A percentile compares a stretch with the other conserved stretches of the same genome.
Evolutionary conservation across 768 basidiomycete species (phyloP).

Genomic region (Mycena vitilis): DNA sequence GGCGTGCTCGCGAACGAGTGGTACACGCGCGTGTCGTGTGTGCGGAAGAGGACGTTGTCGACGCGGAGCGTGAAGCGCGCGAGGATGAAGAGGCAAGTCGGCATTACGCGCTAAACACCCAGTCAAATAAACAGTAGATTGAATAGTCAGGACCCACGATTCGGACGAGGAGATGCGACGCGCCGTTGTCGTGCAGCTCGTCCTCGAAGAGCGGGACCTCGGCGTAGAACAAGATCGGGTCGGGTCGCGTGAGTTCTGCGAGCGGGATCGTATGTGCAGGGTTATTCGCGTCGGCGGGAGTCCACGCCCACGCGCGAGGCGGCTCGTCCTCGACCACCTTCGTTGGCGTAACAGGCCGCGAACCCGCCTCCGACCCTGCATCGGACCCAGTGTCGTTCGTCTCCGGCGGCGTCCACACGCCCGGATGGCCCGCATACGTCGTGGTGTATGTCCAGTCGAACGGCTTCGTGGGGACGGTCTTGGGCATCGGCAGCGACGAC

Average conservation of each 20-base stretch:
- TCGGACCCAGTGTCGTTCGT: conserved; percentile 8
- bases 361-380: conserved; percentile 24
- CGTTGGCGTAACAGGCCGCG: conserved; percentile 24
- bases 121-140: too few species aligned
- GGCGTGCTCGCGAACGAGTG: conserved; percentile 78
- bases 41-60: conserved; percentile 93
- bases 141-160: too few species aligned
- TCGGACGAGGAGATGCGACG: conserved; percentile 85
- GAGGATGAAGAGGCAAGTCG: conserved; percentile 91
- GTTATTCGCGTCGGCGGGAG: conserved; percentile 66
- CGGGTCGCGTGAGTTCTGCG: conserved; percentile 85
- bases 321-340: conserved; percentile 8
- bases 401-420: conserved; percentile 28
- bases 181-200: conserved; percentile 97
- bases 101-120: conserved; percentile 89
- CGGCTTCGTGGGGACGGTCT: conserved; percentile 81
- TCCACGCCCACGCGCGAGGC: conserved; percentile 52
- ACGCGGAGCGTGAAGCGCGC: conserved; percentile 93
- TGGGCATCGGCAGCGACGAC: conserved; percentile 73
- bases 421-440: conserved; percentile 75
- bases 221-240: conserved; percentile 98
- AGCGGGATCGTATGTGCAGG: conserved; percentile 79
- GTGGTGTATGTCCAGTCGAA: conserved; percentile 99
- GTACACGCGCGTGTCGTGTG: conserved; percentile 89
- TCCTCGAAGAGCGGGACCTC: conserved; percentile 96